Evolutionary conservation across 2,329 filamentous ascomycete genomes (phyloP).

Genomic region (Paraphaeosphaeria sporulosa): DNA sequence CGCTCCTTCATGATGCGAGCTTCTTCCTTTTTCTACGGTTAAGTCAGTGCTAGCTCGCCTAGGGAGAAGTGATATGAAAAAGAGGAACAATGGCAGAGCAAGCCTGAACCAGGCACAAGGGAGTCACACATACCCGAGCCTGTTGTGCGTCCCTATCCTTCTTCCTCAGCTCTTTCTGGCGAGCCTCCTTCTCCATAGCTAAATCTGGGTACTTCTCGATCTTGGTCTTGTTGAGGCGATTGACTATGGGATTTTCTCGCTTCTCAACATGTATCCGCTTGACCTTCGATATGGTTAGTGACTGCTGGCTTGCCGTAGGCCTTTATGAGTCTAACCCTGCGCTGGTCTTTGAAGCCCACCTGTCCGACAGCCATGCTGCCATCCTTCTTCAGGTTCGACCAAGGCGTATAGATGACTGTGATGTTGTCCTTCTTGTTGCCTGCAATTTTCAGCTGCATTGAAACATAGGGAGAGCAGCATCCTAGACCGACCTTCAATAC

Average conservation of each 20-base stretch:
- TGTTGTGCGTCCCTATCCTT: conserved; percentile 70
- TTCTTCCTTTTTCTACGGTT: conserved; percentile 75
- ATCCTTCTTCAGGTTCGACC: conserved; percentile 95
- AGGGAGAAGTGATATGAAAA: background rate
- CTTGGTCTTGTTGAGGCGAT: conserved; percentile 97
- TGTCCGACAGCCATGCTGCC: conserved; percentile 95
- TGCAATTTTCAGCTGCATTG: conserved; percentile 42
- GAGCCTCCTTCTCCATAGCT: conserved; percentile 80
- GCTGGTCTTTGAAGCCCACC: conserved; percentile 90
- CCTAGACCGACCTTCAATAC: conserved; percentile 75
- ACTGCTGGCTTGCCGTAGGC: background rate
- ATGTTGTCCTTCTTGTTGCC: conserved; percentile 99
- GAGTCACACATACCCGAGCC: conserved; percentile 62
- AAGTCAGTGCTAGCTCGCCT: background rate
- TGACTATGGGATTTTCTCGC: conserved; percentile 89
- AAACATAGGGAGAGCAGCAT: no score
- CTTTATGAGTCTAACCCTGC: conserved; percentile 60
- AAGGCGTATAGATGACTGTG: conserved; percentile 95
- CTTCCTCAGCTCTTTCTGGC: conserved; percentile 73
- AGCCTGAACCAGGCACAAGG: background rate
- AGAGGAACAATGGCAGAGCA: background rate
- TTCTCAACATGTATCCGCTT: conserved; percentile 80
- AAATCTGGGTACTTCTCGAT: conserved; percentile 88
- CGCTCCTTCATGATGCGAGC: conserved; percentile 76
- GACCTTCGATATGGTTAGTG: conserved; percentile 59